These are phyloP conservation scores for Ophiorrhiza pumila DNA, from an alignment of 257 asterid species.

Conservation along the genomic window DNA sequence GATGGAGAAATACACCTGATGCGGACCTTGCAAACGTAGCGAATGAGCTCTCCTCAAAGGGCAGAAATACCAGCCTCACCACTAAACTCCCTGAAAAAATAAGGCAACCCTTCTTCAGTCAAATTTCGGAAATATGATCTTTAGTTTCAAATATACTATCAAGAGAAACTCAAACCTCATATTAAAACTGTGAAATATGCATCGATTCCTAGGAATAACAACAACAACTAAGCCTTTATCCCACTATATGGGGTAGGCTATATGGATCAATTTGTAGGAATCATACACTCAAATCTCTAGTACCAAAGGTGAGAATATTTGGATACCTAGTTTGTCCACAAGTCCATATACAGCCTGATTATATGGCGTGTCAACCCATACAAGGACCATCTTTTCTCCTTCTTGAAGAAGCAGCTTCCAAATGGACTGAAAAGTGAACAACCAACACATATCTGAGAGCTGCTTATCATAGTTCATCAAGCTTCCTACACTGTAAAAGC, in stretches of 20 bases:
- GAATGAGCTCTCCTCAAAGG: constrained; percentile 95
- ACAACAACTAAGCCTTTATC: too few relatives aligned
- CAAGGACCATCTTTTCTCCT: constrained; percentile 97
- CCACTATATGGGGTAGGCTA: too few relatives aligned
- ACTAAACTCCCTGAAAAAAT: constrained; percentile 89
- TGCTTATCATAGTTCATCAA: constrained; percentile 50
- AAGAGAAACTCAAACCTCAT: constrained; percentile 15
- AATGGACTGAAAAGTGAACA: constrained; percentile 83
- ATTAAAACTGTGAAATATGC: neutral
- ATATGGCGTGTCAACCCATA: constrained; percentile 94
- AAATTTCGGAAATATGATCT: constrained; percentile 10
- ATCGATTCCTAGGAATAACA: too few relatives aligned
- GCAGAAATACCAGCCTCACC: constrained; percentile 92
- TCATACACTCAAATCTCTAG: neutral
- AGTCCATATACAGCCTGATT: constrained; percentile 98
- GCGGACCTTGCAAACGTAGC: constrained; percentile 95
- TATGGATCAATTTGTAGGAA: too few relatives aligned
- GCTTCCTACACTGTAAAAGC: constrained; percentile 54
- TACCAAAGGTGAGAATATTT: constrained; percentile 2
- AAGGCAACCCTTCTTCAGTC: constrained; percentile 21
- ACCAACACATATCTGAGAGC: constrained; percentile 72
- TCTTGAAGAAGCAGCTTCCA: constrained; percentile 92
- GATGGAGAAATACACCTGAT: constrained; percentile 74
- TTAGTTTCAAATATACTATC: constrained; percentile 6
- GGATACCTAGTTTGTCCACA: constrained; percentile 84